These are phyloP conservation scores for Pseudonitzschia pungens DNA, from an alignment of 108 stramenopile genomes.

Conservation along the genomic window DNA sequence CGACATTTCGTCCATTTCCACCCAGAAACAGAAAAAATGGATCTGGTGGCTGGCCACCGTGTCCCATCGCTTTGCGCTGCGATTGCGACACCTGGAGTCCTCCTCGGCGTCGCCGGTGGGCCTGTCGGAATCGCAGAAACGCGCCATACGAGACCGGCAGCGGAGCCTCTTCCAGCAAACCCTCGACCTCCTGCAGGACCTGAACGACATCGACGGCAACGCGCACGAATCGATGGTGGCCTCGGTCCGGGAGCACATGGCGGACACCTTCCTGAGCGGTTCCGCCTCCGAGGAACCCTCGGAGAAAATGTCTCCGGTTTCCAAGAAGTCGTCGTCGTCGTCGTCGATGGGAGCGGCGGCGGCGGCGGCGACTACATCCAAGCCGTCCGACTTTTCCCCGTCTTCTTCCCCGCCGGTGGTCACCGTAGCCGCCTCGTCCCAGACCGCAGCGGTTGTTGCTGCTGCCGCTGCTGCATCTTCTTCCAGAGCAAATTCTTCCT, in stretches of 20 bases:
- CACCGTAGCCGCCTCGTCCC: constrained; percentile 8
- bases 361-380: constrained; percentile 2
- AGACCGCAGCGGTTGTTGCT: too few relatives aligned
- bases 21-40: constrained; percentile 79
- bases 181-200: constrained; percentile 68
- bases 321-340: constrained; percentile 26
- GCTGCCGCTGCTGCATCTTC: not conserved
- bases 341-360: too few relatives aligned
- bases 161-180: constrained; percentile 72
- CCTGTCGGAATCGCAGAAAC: constrained; percentile 23
- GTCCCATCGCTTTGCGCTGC: constrained; percentile 78
- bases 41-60: constrained; percentile 86
- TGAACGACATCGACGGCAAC: constrained; percentile 82
- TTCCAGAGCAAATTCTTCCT: not conserved
- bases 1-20: constrained; percentile 77
- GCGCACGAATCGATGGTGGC: constrained; percentile 79
- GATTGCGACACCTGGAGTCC: constrained; percentile 60
- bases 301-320: not conserved
- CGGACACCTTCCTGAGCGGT: constrained; percentile 72
- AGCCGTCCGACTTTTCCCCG: not conserved
- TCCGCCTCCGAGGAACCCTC: constrained; percentile 4
- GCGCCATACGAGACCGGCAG: constrained; percentile 77
- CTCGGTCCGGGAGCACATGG: constrained; percentile 74
- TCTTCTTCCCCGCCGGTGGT: not conserved
- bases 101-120: constrained; percentile 20